Percentiles rank a stretch among this genome's conserved stretches.
phyloP scores from a whole-genome alignment of 2,329 filamentous ascomycete genomes.

The Pseudogymnoascus sp. region DNA sequence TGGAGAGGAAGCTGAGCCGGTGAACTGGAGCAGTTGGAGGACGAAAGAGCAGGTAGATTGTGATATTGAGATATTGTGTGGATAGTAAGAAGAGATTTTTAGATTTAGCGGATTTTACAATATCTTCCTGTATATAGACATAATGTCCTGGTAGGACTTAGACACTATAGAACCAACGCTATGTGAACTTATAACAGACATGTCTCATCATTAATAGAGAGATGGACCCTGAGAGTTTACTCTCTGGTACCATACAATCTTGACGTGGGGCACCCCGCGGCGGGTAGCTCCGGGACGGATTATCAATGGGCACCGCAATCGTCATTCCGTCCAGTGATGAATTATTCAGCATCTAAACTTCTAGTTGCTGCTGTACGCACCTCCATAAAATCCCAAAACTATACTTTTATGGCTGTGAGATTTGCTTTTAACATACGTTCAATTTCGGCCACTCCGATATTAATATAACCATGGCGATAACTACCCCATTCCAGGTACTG shows the following conservation, averaged over 20 bases:
- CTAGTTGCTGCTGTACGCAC: neutral
- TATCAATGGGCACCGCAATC: neutral
- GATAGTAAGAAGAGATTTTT: neutral
- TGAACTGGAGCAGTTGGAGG: constrained; percentile 8
- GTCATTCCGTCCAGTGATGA: constrained; percentile 4
- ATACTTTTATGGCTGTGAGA: neutral
- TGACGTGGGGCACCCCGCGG: constrained; percentile 1
- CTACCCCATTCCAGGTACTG: constrained; percentile 30
- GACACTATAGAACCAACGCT: neutral
- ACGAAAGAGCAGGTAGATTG: neutral
- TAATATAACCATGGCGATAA: constrained; percentile 24
- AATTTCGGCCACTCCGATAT: neutral
- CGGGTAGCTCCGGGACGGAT: constrained; percentile 2
- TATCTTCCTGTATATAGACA: neutral
- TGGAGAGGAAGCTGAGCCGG: constrained; percentile 44
- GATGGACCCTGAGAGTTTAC: neutral
- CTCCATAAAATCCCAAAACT: neutral
- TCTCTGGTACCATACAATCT: neutral
- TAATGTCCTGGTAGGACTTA: neutral
- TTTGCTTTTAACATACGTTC: neutral
- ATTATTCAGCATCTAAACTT: constrained; percentile 10
- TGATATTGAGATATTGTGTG: neutral
- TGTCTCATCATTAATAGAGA: neutral
- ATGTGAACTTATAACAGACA: neutral
- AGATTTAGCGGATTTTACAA: neutral